Evolutionary conservation across 371 early-diverging fungal species (phyloP), one percentile per base, ranked within the genome.

Genomic region (Capillidium heterosporum): DNA sequence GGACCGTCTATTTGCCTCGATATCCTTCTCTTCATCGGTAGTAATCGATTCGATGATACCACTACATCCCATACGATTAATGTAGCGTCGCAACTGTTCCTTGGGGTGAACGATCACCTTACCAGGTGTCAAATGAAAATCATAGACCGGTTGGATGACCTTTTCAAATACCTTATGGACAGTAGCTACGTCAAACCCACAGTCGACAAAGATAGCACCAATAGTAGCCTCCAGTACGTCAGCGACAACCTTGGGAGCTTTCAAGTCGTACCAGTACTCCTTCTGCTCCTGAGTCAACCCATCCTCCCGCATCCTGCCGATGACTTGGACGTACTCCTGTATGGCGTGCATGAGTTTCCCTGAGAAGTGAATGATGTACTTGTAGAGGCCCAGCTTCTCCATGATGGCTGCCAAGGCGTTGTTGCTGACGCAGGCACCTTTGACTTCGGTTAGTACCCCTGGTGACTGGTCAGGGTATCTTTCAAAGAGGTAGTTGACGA

Each of bases 161-260:
- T 65, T 64, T 10, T 62, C 59, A 60, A 80, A 87, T 31, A 81
- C 41, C 1, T 57, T 60, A 26, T 72, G 63, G 0, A 71, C 70
- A 1, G 71, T 69, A 0, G 64, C 72, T 32, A 87, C 51, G 58
- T 77, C 64, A 61, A 84, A 86, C 0, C 80, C 82, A 21, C 80
- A 72, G 65, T 95, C 95, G 0, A 92, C 74, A 64, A 84, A 89
- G 1, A 89, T 71, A 2, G 96, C 95, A 1, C 96, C 96, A 1
- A 93, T 46, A 57, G 87, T 72, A 57, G 88, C 80, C 70, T 95
- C 96, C 13, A 87, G 74, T 0, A 92, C 67, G 71, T 95, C 95
- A 1, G 86, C 84, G 40, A 88, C 63, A 0, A 84, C 82, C 59
- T 95, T 95, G 23, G 96, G 96, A 5, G 88, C 76, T 17, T 69